These are phyloP conservation scores for Fusarium incarnatum DNA, from an alignment of 2,329 filamentous ascomycete species.

Conservation along the genomic window DNA sequence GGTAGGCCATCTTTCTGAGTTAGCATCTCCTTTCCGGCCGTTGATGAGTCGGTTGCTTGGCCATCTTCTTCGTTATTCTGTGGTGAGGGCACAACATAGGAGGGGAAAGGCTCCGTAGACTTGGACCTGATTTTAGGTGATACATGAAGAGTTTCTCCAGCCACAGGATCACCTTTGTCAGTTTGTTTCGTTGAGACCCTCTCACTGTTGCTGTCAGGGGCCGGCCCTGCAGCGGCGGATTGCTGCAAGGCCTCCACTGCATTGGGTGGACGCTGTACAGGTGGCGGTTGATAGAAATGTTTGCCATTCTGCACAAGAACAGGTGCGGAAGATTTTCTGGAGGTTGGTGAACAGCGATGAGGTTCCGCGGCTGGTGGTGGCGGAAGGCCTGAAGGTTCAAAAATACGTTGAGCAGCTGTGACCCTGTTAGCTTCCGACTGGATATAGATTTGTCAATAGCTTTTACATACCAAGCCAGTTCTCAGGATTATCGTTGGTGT, in stretches of 20 bases:
- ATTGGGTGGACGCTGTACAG: constrained; percentile 7
- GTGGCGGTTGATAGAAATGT: constrained; percentile 45
- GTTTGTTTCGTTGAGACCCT: neutral
- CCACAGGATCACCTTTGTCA: neutral
- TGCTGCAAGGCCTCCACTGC: constrained; percentile 47
- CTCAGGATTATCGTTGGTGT: constrained; percentile 44
- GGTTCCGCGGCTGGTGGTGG: constrained; percentile 39
- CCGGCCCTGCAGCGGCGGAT: constrained; percentile 45
- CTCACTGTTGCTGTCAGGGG: constrained; percentile 26
- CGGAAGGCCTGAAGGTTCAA: constrained; percentile 47
- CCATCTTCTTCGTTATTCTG: neutral
- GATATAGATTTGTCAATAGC: neutral
- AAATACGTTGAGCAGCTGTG: constrained; percentile 47
- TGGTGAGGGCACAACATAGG: neutral
- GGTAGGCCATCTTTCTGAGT: constrained; percentile 10
- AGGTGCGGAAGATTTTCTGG: constrained; percentile 35
- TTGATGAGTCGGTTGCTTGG: neutral
- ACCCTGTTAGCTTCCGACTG: constrained; percentile 27
- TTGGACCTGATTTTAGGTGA: constrained; percentile 16
- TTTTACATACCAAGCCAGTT: constrained; percentile 54
- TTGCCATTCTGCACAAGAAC: constrained; percentile 34
- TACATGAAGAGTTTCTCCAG: neutral
- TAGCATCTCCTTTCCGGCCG: neutral
- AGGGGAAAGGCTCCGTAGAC: constrained; percentile 8
- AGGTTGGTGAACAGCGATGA: constrained; percentile 38